Base-by-base conservation (phyloP, 345 rosid species). In the Eucalyptus virginea region DNA sequence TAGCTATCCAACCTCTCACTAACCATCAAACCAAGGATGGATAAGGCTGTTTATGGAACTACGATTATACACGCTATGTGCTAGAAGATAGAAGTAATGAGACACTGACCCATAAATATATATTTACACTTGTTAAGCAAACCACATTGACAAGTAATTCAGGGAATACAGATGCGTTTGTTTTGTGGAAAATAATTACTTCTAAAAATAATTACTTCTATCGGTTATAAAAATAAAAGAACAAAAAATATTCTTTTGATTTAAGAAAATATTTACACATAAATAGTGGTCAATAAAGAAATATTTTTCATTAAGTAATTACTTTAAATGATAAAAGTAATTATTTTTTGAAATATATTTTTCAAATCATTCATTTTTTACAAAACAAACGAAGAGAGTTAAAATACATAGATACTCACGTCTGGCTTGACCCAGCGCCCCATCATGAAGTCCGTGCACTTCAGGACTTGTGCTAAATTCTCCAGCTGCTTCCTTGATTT, bases 371-470 rank as follows among this genome's bases (percentile, higher is more conserved):
- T 67, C 5, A n/a, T 67, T 16, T 15, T 67, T 16, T 1, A 9
- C 2, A 32, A 67, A 67, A 67, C 2, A 67, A 67, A 34, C 0
- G 3, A 8, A 11, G 5, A 77, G 47, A 65, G 12, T 23, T 77
- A 42, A 40, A 77, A 11, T 11, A 40, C 16, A 40, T 40, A 21
- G 24, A 21, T 40, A 77, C 90, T 89, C 91, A 94, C 97, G 94
- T 96, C 97, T 77, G 97, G 97, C 91, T 89, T 96, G 88, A 95
- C 92, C 97, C 97, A 95, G 69, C 95, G 97, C 89, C 95, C 97
- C 97, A 96, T 93, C 30, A 18, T 30, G 85, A 40, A 77, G 9
- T 77, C 28, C 47, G 85, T 77, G 85, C 85, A 21, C 47, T 37
- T 77, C 83, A 37, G 77, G 48, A 40, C 2, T 17, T 23, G 85